Conservation (phyloP, 176 grass and related monocot genomes). For the Lolium perenne region DNA sequence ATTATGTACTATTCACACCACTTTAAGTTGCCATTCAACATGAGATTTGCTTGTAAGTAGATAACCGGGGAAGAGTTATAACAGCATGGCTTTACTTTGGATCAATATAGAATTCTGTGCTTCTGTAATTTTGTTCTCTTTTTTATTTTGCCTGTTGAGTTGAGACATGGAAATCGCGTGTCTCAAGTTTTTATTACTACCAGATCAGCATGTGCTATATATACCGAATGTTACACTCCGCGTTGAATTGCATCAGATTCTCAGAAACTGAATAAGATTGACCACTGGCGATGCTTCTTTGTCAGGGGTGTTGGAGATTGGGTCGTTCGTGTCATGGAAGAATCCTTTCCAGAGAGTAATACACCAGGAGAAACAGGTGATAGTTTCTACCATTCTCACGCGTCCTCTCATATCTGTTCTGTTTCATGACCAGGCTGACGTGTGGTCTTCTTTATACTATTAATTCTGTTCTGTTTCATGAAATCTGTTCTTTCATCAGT, state of each 20-base stretch:
- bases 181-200: not conserved
- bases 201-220: not conserved
- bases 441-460: not conserved
- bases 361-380: conserved; percentile 27
- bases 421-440: not conserved
- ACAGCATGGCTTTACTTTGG: not conserved
- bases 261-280: not conserved
- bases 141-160: not conserved
- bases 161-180: not conserved
- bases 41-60: not conserved
- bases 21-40: not conserved
- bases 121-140: not conserved
- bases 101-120: not conserved
- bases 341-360: conserved; percentile 57
- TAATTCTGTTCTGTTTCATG: too few species aligned
- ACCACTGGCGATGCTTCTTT: not conserved
- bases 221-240: not conserved
- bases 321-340: conserved; percentile 71
- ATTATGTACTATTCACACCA: not conserved
- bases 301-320: conserved; percentile 78
- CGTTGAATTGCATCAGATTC: not conserved
- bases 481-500: not conserved
- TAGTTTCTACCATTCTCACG: not conserved
- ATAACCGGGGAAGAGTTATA: not conserved
- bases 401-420: not conserved